Base-by-base conservation (phyloP, 768 basidiomycete genomes). In the Inosperma sp. region DNA sequence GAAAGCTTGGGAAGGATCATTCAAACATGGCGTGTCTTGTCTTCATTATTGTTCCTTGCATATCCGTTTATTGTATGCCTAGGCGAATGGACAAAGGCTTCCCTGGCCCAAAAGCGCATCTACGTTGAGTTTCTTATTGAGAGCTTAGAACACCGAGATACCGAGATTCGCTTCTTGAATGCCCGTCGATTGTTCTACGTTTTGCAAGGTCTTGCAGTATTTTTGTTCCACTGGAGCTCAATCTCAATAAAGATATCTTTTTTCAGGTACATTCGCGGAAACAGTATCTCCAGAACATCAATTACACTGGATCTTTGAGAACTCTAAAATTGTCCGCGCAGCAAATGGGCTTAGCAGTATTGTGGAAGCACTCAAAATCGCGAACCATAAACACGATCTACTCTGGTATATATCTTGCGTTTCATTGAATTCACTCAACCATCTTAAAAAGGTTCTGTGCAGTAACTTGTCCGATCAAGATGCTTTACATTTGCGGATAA, bases 161-260 rank as follows among this genome's bases (percentile, higher is more conserved):
- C 86, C 22, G 88, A 89, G 63, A 80, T 87, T 48, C 79, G 95
- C 6, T 91, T 94, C 66, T 84, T 82, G 2, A 92, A 91, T 55
- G 90, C 93, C 14, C 84, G 91, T 9, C 75, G 88, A 30, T 68
- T 99, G 25, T 83, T 93, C 64, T 97, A 98, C 68, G 76, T 98
- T 29, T 71, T 96, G 25, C 93, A 98, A 83, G 95, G 95, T 89
- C n/a, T n/a, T n/a, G n/a, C n/a, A n/a, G n/a, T n/a, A n/a, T n/a
- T n/a, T n/a, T n/a, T n/a, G n/a, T n/a, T n/a, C n/a, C n/a, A n/a
- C n/a, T n/a, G n/a, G n/a, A n/a, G n/a, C n/a, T n/a, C n/a, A n/a
- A n/a, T n/a, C n/a, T n/a, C n/a, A n/a, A n/a, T n/a, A n/a, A n/a
- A n/a, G n/a, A n/a, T n/a, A n/a, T n/a, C n/a, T n/a, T n/a, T n/a